Evolutionary conservation across 202 grass and related monocot genomes (phyloP), one percentile per base, ranked within the genome.

Genomic region (Panicum hallii): DNA sequence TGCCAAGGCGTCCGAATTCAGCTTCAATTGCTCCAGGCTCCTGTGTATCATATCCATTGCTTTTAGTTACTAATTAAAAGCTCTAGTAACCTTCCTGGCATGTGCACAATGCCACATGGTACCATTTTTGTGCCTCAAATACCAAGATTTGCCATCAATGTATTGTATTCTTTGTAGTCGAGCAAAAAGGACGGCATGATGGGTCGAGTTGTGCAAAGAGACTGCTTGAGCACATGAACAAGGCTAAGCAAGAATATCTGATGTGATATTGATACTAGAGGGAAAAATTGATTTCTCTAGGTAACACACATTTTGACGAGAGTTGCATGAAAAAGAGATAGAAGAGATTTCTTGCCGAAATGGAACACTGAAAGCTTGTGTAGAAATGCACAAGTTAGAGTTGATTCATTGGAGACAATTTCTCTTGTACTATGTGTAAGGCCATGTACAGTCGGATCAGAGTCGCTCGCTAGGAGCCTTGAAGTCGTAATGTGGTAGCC

Each of bases 11-110:
- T 0, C 58, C 36, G 4, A 97, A 90, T 79, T 94, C 94, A 20
- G 81, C 84, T 85, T 97, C 92, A 10, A 88, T 86, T 56, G 14
- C 78, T 58, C 92, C 88, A 32, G 84, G 88, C 38, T 97, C 90
- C 92, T 97, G 70, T 32, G 6, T 36, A 65, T 28, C 12, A 47
- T 58, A 46, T 81, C 50, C 32, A 9, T 32, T 4, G 11, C 0
- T 0, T 55, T 42, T 43, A 69, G 36, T 80, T 17, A 55, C 7
- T 32, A 32, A 32, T 32, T 80, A 19, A 50, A 50, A 50, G 14
- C 16, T 10, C 34, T 61, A 3, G 4, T 14, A 32, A 10, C 22
- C 16, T 64, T 16, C 5, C 65, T 36, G 44, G 20, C 3, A 26
- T 75, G 0, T 15, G 4, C 4, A 43, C 32, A 32, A 32, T 32